Evolutionary conservation across 2,329 filamentous ascomycete species (phyloP), one percentile per base, ranked within the genome.

Genomic region (Pseudogymnoascus sp.): DNA sequence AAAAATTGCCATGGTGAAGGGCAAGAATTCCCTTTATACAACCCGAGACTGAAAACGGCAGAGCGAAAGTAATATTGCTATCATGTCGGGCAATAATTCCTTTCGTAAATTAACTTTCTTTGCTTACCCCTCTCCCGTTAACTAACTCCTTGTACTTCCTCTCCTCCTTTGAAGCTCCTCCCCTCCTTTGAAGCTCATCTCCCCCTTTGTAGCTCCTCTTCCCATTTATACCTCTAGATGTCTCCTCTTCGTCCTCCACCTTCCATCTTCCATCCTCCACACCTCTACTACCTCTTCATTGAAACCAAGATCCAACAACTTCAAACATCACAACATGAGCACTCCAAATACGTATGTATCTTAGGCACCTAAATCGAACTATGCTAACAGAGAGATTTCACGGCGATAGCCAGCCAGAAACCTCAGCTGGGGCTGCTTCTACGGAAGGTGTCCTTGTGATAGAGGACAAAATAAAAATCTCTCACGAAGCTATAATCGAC

Each of bases 341-440:
- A 16, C 44, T 28, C 23, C 7, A 4, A 23, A 10, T 10, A 28
- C 7, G 44, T 28, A 50, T 4, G 44, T 50, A 46, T 44, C 10
- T 44, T 21, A 18, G 18, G 5, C 18, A 23, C 40, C 18, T 46
- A 46, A 2, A 50, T 50, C 4, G 7, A 50, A n/a, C 14, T 28
- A 50, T 50, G 7, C 14, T 46, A 14, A 46, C 42, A 46, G 25
- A 25, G 18, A 46, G 42, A 14, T 23, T 21, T n/a, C 5, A n/a
- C 23, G 7, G 44, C 14, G 3, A 25, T 6, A 2, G 44, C 23
- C 14, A 50, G 7, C 3, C 21, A 7, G 8, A 28, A 8, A 5
- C 2, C 1, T 10, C 23, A 10, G 0, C 2, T n/a, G 2, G 3
- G 3, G 12, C 12, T 3, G 25, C 6, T 4, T 3, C 12, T 4